Conservation (phyloP, 371 early-diverging fungal species). For the Batkoa obscura region DNA sequence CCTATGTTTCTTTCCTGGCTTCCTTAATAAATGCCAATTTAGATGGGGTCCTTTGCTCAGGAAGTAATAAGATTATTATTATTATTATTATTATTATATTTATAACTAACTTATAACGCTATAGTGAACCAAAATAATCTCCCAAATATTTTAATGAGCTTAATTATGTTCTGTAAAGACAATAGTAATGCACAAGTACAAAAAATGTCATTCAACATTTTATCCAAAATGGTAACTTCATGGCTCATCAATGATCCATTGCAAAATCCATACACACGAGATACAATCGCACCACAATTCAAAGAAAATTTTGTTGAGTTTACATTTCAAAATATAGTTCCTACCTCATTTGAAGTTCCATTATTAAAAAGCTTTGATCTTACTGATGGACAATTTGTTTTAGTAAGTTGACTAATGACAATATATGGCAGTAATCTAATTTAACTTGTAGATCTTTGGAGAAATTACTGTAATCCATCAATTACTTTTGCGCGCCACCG, state of each 20-base stretch:
- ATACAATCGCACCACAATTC: slow-evolving; percentile 9
- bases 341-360: slow-evolving; percentile 64
- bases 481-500: slow-evolving; percentile 36
- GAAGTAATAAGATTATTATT: slow-evolving; percentile 37
- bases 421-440: too few species aligned
- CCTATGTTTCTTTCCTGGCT: slow-evolving; percentile 62
- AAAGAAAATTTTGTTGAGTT: slow-evolving; percentile 45
- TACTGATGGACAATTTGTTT: slow-evolving; percentile 54
- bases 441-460: slow-evolving; percentile 30
- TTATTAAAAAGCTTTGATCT: slow-evolving; percentile 53
- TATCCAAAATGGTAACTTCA: slow-evolving; percentile 52
- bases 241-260: slow-evolving; percentile 34
- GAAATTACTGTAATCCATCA: slow-evolving; percentile 67
- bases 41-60: slow-evolving; percentile 52
- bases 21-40: slow-evolving; percentile 65
- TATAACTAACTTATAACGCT: neutral
- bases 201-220: slow-evolving; percentile 63
- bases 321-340: slow-evolving; percentile 55
- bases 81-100: neutral
- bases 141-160: slow-evolving; percentile 48
- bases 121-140: slow-evolving; percentile 47
- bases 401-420: slow-evolving; percentile 20
- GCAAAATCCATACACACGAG: slow-evolving; percentile 5
- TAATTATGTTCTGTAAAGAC: slow-evolving; percentile 39
- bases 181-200: slow-evolving; percentile 38